A percentile compares a stretch with the other conserved stretches of the same genome.
Evolutionary conservation across 345 rosid species (phyloP).

Genomic region (Aegle marmelos): DNA sequence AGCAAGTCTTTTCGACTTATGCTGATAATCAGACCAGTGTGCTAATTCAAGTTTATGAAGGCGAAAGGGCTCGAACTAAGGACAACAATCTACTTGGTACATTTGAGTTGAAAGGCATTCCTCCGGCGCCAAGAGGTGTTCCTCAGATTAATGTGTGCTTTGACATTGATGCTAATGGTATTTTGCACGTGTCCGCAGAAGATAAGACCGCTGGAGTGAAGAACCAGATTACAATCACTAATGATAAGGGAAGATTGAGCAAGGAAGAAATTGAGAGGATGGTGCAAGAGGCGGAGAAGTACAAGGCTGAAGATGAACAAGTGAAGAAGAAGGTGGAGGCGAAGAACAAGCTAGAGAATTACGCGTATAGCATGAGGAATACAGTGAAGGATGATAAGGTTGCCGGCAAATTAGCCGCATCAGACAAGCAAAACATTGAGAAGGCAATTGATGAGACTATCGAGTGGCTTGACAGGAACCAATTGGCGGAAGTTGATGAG

Average conservation of each 20-base stretch:
- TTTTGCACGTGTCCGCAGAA: slow-evolving; percentile 28
- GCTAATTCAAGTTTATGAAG: slow-evolving; percentile 36
- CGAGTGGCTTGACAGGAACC: slow-evolving; percentile 36
- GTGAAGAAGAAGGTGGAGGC: slow-evolving; percentile 37
- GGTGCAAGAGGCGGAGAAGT: slow-evolving; percentile 38
- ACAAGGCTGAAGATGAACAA: slow-evolving; percentile 32
- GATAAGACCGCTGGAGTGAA: slow-evolving; percentile 32
- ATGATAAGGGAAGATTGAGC: slow-evolving; percentile 34
- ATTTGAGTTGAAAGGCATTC: slow-evolving; percentile 32
- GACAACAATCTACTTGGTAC: slow-evolving; percentile 33
- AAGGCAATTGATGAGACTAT: slow-evolving; percentile 19
- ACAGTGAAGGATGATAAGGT: slow-evolving; percentile 29
- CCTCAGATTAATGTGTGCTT: slow-evolving; percentile 31
- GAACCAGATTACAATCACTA: slow-evolving; percentile 35
- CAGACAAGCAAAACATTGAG: slow-evolving; percentile 35
- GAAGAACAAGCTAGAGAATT: slow-evolving; percentile 31
- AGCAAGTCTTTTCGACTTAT: slow-evolving; percentile 36
- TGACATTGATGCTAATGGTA: slow-evolving; percentile 31
- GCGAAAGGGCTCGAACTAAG: slow-evolving; percentile 32
- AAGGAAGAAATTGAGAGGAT: slow-evolving; percentile 35
- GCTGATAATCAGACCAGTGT: slow-evolving; percentile 31
- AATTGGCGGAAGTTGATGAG: slow-evolving; percentile 33
- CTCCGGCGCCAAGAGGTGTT: slow-evolving; percentile 34
- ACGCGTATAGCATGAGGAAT: slow-evolving; percentile 31
- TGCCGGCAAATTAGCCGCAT: slow-evolving; percentile 16